Evolutionary conservation across 225 moss, liverwort and hornwort species (phyloP).

Genomic region (Sphagnum contortum): DNA sequence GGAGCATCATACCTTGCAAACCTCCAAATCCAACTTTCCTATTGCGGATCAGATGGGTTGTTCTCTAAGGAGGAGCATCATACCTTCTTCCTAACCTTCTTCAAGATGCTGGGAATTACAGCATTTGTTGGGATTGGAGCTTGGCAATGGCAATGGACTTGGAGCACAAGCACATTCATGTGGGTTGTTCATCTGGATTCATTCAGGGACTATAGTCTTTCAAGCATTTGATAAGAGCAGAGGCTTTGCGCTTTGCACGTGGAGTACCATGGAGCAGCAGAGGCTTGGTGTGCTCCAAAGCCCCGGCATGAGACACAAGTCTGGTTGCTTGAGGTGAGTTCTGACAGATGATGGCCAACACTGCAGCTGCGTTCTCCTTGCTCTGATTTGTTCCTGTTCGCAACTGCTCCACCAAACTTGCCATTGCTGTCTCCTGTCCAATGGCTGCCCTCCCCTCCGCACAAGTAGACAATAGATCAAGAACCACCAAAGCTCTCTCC

Average conservation of each 20-base stretch:
- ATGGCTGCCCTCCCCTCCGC: conserved; percentile 15
- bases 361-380: conserved; percentile 16
- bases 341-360: conserved; percentile 15
- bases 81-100: too few species aligned
- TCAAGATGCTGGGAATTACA: too few species aligned
- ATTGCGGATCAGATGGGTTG: too few species aligned
- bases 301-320: conserved; percentile 7
- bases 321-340: conserved; percentile 9
- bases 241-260: conserved; percentile 13
- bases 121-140: too few species aligned
- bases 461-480: conserved; percentile 18
- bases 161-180: too few species aligned
- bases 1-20: too few species aligned
- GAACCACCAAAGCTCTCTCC: conserved; percentile 14
- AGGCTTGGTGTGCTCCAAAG: conserved; percentile 12
- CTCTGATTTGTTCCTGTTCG: conserved; percentile 6
- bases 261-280: conserved; percentile 10
- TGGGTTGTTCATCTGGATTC: too few species aligned
- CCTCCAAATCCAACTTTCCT: too few species aligned
- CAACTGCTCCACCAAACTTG: conserved; percentile 10
- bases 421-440: not conserved
- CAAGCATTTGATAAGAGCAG: conserved; percentile 9
- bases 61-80: too few species aligned
- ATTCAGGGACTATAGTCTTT: conserved; percentile 1
- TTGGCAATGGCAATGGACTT: too few species aligned